These are phyloP conservation scores for Strigomonas culicis DNA, from an alignment of 208 protist genomes.

Conservation along the genomic window DNA sequence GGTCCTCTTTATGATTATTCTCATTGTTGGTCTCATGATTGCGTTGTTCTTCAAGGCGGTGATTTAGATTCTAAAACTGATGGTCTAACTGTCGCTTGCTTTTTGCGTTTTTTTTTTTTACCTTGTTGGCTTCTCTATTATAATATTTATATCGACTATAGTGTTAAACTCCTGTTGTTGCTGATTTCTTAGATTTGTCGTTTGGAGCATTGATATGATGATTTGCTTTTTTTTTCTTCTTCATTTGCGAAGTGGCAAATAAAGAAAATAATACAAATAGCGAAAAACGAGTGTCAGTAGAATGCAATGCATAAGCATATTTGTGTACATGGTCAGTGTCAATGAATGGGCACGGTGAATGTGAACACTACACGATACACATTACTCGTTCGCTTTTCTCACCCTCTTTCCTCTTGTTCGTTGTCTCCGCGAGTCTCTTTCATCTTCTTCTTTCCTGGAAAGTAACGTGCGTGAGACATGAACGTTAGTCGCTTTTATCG, in stretches of 20 bases:
- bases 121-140: not conserved
- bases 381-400: not conserved
- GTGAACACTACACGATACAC: not conserved
- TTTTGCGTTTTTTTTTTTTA: conserved; percentile 13
- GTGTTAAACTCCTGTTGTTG: too few relatives aligned
- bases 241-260: too few relatives aligned
- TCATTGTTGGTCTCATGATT: conserved; percentile 85
- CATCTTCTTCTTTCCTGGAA: too few relatives aligned
- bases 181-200: not conserved
- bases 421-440: not conserved
- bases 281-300: too few relatives aligned
- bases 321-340: too few relatives aligned
- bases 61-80: conserved; percentile 14
- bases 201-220: not conserved
- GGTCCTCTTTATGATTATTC: conserved; percentile 85
- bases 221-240: not conserved
- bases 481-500: conserved; percentile 54
- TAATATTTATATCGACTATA: too few relatives aligned
- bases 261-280: too few relatives aligned
- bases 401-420: not conserved
- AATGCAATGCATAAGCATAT: too few relatives aligned
- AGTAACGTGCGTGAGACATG: conserved; percentile 26
- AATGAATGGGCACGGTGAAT: too few relatives aligned
- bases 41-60: conserved; percentile 87
- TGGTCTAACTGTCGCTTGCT: not conserved